Evolutionary conservation across 768 basidiomycete genomes (phyloP), one percentile per base, ranked within the genome.

Genomic region (Leccinum variicolor): DNA sequence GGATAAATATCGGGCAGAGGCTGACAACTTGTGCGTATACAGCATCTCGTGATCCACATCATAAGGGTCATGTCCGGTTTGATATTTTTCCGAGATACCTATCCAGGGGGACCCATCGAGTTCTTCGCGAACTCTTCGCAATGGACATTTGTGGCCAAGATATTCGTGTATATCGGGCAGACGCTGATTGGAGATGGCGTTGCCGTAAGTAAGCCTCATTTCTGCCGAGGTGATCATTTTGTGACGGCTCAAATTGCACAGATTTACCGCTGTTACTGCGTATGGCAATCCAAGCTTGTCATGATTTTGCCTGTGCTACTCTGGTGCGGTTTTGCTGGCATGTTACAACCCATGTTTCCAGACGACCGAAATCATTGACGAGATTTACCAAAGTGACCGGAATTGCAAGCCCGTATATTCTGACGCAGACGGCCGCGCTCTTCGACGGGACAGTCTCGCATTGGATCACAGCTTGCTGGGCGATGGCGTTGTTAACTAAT

Each of bases 361-460:
- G 5, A 46, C 3, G 25, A 2, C 8, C 8, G 1, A 10, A 29
- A 15, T 14, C 4, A 50, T 26, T 53, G 34, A 23, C 8, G 10
- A 41, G 13, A 14, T 15, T 25, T 28, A 34, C 36, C 8, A 11
- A 52, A 60, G 62, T 39, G 23, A 67, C 66, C 48, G 55, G 66
- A 39, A 26, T 63, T 21, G 28, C 34, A 55, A 36, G 60, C 41
- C 23, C 58, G 50, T 57, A 68, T 15, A 56, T 58, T 9, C 56
- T 59, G 19, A 62, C 63, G 6, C 36, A 26, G 6, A 47, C 26
- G 0, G 9, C 8, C 9, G 28, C 14, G 9, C n/a, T 56, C 39
- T 56, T 54, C 21, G 14, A 10, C 5, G 55, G 55, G 5, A 23
- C 14, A 23, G 21, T 54, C 39, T 54, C 39, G 17, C 17, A 10